These are phyloP conservation scores for Fusarium sp. DNA, from an alignment of 2,329 filamentous ascomycete genomes.

Conservation along the genomic window DNA sequence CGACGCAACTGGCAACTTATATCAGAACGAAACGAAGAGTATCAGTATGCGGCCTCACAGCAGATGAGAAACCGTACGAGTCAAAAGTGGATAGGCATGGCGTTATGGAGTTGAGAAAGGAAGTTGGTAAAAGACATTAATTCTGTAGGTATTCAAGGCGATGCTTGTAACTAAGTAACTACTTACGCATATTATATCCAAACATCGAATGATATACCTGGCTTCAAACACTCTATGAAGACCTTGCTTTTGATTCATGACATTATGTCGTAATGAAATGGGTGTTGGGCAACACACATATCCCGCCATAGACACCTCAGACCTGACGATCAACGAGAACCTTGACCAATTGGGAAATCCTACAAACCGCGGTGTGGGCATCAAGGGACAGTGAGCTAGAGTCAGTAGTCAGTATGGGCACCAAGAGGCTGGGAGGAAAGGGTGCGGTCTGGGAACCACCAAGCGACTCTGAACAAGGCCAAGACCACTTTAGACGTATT, in stretches of 20 bases:
- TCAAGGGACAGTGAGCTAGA: constrained; percentile 3
- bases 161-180: constrained; percentile 1
- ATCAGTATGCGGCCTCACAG: background rate
- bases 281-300: background rate
- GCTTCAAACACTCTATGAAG: background rate
- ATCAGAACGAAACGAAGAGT: background rate
- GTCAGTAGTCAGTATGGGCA: constrained; percentile 17
- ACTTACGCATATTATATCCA: constrained; percentile 11
- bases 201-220: background rate
- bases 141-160: background rate
- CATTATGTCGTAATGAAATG: background rate
- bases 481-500: constrained; percentile 5
- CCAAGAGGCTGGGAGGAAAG: constrained; percentile 1
- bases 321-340: background rate
- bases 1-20: background rate
- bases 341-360: background rate
- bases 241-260: background rate
- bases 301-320: background rate
- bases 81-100: background rate
- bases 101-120: background rate
- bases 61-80: background rate
- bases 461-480: background rate
- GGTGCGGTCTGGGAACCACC: background rate
- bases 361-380: background rate
- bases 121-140: background rate